Base-by-base conservation (phyloP, 1,139 yeast species). In the Suhomyces anneliseae region DNA sequence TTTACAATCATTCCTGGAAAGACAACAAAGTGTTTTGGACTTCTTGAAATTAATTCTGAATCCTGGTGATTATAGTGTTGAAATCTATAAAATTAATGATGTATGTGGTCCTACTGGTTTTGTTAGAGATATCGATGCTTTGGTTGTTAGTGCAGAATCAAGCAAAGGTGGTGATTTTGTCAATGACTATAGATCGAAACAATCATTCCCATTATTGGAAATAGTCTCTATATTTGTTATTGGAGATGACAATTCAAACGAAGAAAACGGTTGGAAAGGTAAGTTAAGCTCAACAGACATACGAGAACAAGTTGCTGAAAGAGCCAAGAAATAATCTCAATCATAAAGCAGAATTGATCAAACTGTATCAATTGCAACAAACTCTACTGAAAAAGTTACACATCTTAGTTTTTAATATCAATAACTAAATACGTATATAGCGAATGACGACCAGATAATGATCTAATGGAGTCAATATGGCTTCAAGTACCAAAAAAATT, bases 91-190 rank as follows among this genome's bases (percentile, higher is more conserved):
- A 57, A 83, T 95, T 36, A 79, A 82, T 50, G 99, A 95, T 62
- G 79, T 92, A 0, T 90, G 95, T 66, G 99, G 99, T 0, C 99
- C 99, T 2, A 90, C 99, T 0, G 96, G 92, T 0, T 76, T 78
- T n/a, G 74, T 87, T 3, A 74, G 76, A 24, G 84, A 83, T 36
- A 89, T 95, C 38, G 87, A 90, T 55, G 87, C 90, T 0, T 75
- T 95, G 46, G 83, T 92, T 0, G 82, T 93, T 7, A 88, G 96
- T 55, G 74, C 81, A 38, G 99, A 95, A 59, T 87, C 97, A 0
- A 68, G 76, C 0, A 63, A 76, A 14, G 99, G 99, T 6, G 98
- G 90, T 0, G 78, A 70, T 0, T 73, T 74, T 53, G 85, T 95
- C 38, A 93, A 93, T 59, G 70, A 81, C 12, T 74, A 75, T 37